These are phyloP conservation scores for Nasturtium officinale DNA, from an alignment of 345 rosid genomes.

Conservation along the genomic window DNA sequence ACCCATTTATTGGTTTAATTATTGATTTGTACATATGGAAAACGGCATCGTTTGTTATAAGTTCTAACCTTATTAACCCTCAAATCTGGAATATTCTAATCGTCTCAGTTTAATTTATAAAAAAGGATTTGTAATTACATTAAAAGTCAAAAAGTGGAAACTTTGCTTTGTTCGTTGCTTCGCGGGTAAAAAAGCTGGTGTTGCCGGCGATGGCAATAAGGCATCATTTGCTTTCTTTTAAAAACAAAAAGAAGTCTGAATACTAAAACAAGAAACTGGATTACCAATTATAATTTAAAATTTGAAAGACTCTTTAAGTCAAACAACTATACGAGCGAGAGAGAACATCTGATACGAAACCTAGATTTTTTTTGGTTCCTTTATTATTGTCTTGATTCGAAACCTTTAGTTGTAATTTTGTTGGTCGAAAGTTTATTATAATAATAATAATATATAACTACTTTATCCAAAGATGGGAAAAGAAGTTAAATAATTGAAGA, in stretches of 20 bases:
- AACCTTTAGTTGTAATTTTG: background rate
- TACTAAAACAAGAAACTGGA: conserved; percentile 10
- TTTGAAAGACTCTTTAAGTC: conserved; percentile 10
- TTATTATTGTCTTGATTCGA: background rate
- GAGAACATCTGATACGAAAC: background rate
- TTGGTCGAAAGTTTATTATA: background rate
- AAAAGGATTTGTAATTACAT: background rate
- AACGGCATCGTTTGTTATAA: background rate
- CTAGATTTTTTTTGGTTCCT: background rate
- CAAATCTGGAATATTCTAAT: background rate
- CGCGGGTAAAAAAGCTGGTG: conserved; percentile 6
- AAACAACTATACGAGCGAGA: background rate
- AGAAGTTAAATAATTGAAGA: background rate
- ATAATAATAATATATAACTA: background rate
- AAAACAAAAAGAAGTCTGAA: background rate
- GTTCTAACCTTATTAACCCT: background rate
- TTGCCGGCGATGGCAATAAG: conserved; percentile 1
- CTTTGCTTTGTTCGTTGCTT: conserved; percentile 43
- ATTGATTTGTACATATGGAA: background rate
- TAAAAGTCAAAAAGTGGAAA: conserved; percentile 12
- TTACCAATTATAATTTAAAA: background rate
- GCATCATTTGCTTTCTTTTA: conserved; percentile 14
- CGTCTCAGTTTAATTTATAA: background rate
- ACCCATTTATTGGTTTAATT: conserved; percentile 25
- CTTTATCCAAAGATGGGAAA: background rate